Conservation (phyloP, 257 asterid genomes). For the Leptodermis oblonga region DNA sequence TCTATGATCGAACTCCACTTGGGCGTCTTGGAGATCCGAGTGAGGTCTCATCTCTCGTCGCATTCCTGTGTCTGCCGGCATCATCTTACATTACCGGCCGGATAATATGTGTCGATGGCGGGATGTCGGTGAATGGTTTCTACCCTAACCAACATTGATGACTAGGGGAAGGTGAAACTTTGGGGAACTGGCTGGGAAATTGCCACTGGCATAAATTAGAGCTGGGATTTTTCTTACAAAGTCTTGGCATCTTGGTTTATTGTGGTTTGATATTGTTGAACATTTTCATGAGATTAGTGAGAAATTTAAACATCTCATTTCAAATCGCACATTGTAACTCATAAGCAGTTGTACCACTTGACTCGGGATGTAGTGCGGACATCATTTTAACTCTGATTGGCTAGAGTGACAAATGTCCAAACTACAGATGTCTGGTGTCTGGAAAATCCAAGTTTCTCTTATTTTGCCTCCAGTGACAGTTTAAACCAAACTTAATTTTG, state of each 20-base stretch:
- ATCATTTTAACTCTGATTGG: background rate
- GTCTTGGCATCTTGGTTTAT: background rate
- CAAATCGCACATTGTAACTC: no score
- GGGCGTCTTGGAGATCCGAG: slow-evolving; percentile 60
- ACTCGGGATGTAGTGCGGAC: no score
- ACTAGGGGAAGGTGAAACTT: background rate
- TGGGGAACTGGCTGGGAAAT: background rate
- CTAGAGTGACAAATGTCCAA: no score
- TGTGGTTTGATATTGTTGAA: background rate
- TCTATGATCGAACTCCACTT: slow-evolving; percentile 59
- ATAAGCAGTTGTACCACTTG: no score
- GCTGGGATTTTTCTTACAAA: background rate
- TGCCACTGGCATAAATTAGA: background rate
- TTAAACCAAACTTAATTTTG: no score
- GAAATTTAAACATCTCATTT: no score
- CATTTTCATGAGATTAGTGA: background rate
- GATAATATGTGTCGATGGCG: slow-evolving; percentile 64
- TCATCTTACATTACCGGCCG: slow-evolving; percentile 66
- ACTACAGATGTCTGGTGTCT: no score
- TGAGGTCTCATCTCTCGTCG: slow-evolving; percentile 64
- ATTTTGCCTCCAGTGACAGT: no score
- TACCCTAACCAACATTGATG: slow-evolving; percentile 27
- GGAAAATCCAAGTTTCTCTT: no score
- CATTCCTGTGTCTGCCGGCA: slow-evolving; percentile 68
- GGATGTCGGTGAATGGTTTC: slow-evolving; percentile 64